Base-by-base conservation (phyloP, 805 yeast species). In the Kregervanrija delftensis region DNA sequence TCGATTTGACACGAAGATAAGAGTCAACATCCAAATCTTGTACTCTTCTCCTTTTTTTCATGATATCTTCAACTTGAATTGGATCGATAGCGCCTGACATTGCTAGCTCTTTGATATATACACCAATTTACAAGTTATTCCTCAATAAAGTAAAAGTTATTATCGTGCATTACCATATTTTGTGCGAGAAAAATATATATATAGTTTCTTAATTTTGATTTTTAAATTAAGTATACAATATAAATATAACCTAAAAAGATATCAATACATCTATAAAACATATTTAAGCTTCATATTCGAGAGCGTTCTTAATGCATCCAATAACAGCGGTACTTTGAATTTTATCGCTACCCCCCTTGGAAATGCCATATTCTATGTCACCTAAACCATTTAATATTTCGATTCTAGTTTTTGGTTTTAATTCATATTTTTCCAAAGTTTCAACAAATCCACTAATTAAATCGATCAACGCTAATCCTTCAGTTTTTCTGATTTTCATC, bases 401-500 rank as follows among this genome's bases (percentile, higher is more conserved):
- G 11, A 81, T 76, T 50, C 95, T 71, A 2, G 93, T 80, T 30
- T 63, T 61, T 1, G 76, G 71, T 50, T 75, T 73, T 55, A 93
- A 66, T 49, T 88, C 86, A 52, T 81, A 79, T n/a, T 67, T 69
- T 44, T 79, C 81, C 44, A 93, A 66, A 13, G 85, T 77, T 33
- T 79, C 83, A 5, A 86, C 77, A 47, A 91, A 77, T 3, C 93
- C 91, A 46, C 78, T 74, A 43, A 93, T 71, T 44, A 93, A 65
- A 61, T 93, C 99, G 39, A 90, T 82, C 49, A 93, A 66, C 0
- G 99, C 99, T 43, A 93, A 69, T 0, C 99, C 99, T 57, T 86
- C 87, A 4, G 72, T 60, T 47, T 70, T 74, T 52, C 90, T 83
- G 51, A 84, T 70, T 46, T 71, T 73, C n/a, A 71, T 73, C 54